Conservation (phyloP, 192 early-diverging fungal genomes). For the Gaertneriomyces semiglobifer region DNA sequence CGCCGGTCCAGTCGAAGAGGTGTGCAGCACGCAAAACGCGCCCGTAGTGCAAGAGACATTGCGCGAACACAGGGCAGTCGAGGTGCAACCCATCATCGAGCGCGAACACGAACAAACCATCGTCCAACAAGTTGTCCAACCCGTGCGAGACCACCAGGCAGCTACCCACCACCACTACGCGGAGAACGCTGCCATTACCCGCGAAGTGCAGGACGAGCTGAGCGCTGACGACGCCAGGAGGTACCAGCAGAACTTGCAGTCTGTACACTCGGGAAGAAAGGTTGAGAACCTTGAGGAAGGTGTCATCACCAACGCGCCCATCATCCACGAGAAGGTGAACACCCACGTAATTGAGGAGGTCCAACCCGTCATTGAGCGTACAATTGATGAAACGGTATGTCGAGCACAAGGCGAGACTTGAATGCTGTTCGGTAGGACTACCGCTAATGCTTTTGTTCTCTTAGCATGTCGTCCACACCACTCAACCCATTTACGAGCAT, state of each 20-base stretch:
- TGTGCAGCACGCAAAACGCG: slow-evolving; percentile 22
- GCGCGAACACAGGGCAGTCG: slow-evolving; percentile 14
- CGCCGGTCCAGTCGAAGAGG: slow-evolving; percentile 3
- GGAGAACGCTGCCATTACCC: slow-evolving; percentile 1
- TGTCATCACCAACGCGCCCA: slow-evolving; percentile 6
- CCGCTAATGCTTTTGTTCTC: neutral
- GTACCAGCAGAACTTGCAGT: slow-evolving; percentile 17
- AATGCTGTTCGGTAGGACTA: neutral
- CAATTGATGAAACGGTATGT: slow-evolving; percentile 26
- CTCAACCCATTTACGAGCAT: slow-evolving; percentile 29
- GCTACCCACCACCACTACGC: slow-evolving; percentile 19
- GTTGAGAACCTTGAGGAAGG: slow-evolving; percentile 15
- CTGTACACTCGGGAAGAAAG: slow-evolving; percentile 7
- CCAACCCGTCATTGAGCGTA: slow-evolving; percentile 27
- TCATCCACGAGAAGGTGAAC: slow-evolving; percentile 25
- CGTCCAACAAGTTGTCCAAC: slow-evolving; percentile 28
- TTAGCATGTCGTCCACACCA: slow-evolving; percentile 23
- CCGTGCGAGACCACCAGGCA: slow-evolving; percentile 16
- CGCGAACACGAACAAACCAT: slow-evolving; percentile 27
- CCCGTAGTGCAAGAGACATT: slow-evolving; percentile 12
- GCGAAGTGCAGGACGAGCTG: slow-evolving; percentile 16
- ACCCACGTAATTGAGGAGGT: slow-evolving; percentile 28
- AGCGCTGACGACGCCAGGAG: slow-evolving; percentile 9
- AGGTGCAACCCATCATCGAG: slow-evolving; percentile 17
- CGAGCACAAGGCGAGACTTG: neutral